Base-by-base conservation (phyloP, 2,329 filamentous ascomycete species). In the Fusarium coicis region DNA sequence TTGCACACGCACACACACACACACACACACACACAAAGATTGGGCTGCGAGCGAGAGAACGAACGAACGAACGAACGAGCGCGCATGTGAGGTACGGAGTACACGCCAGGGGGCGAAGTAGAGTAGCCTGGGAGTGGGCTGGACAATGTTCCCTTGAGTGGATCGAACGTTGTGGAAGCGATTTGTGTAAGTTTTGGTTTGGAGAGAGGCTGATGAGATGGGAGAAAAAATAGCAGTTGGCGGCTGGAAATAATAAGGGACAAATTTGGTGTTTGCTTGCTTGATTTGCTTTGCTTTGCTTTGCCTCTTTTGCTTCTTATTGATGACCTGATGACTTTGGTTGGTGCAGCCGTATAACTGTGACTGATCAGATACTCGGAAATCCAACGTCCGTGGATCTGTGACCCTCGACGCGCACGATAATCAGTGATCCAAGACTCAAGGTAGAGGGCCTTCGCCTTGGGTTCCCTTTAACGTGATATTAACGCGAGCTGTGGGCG, bases 111-210 rank as follows among this genome's bases (percentile, higher is more conserved):
- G 70, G 66, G 56, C 43, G 39, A 46, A 61, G 37, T 40, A 67
- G 28, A 53, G 37, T 40, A 67, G 52, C 63, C 61, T 58, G 40
- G 42, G 66, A 50, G 63, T 58, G 11, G 19, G 37, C 44, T 63
- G 54, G 46, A n/a, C 54, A 36, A 34, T 37, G 40, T 28, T 59
- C 36, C 52, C 30, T 70, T 18, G 44, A 36, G 70, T 74, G 71
- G 67, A 72, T 64, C 63, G 50, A 73, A 67, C 42, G 67, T 70
- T 59, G 60, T 74, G 71, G 52, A 74, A 74, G 59, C 40, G 59
- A 52, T 66, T 66, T 58, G 66, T 74, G 56, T 59, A 72, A 71
- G 71, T 63, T 50, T 23, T 49, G 19, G 46, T 49, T 59, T 46
- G 19, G 40, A n/a, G 60, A 56, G 30, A 54, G 40, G 56, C 15